Evolutionary conservation across 345 rosid genomes (phyloP).

Genomic region (Salix caprea): DNA sequence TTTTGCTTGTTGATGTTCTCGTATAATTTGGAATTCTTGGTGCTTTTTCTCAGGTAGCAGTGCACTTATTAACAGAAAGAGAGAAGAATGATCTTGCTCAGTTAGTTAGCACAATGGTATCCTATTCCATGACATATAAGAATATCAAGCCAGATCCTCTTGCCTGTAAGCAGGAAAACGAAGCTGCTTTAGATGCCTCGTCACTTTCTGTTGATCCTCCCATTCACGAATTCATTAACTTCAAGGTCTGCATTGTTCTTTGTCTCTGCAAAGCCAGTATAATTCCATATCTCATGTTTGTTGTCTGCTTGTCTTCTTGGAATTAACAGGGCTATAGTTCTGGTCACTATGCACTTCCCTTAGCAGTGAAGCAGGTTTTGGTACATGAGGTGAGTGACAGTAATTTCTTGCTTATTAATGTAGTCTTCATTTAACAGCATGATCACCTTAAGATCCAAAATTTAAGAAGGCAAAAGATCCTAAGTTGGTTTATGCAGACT

Average conservation of each 20-base stretch:
- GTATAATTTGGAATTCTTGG: constrained; percentile 2
- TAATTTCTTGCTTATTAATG: not conserved
- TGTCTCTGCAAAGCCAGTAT: not conserved
- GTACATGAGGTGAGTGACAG: constrained; percentile 66
- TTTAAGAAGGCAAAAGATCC: not conserved
- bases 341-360: constrained; percentile 55
- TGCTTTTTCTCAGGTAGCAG: constrained; percentile 58
- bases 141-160: constrained; percentile 43
- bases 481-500: not conserved
- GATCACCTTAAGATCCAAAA: not conserved
- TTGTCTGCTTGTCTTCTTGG: constrained; percentile 17
- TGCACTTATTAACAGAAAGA: constrained; percentile 66
- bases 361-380: constrained; percentile 78
- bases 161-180: constrained; percentile 36
- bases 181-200: constrained; percentile 44
- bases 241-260: constrained; percentile 50
- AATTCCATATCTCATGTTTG: constrained; percentile 6
- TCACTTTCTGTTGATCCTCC: constrained; percentile 71
- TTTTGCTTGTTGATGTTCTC: not conserved
- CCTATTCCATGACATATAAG: constrained; percentile 72
- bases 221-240: constrained; percentile 55
- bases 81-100: constrained; percentile 65
- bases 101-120: constrained; percentile 64
- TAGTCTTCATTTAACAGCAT: not conserved
- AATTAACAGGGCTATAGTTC: constrained; percentile 53